A percentile compares a stretch with the other conserved stretches of the same genome.
Conservation (phyloP, 2,329 filamentous ascomycete genomes). For the Neopestalotiopsis sp. region DNA sequence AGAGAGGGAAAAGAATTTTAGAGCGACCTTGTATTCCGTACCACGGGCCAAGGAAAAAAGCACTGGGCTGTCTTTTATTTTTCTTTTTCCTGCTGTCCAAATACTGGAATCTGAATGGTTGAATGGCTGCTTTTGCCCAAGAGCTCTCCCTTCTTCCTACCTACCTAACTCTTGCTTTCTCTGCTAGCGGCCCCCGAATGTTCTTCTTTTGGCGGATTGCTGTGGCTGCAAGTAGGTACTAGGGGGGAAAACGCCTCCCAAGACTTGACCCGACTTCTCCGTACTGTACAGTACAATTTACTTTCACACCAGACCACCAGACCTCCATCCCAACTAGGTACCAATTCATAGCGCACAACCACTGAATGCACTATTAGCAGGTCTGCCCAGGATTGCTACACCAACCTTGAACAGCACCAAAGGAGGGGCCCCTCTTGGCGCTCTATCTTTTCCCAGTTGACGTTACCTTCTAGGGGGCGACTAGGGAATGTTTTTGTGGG, state of each 20-base stretch:
- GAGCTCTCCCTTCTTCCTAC: neutral
- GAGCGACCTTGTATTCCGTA: neutral
- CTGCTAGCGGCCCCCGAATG: neutral
- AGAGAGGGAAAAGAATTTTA: neutral
- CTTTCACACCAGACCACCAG: too few species aligned
- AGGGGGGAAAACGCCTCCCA: too few species aligned
- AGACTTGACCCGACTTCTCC: too few species aligned
- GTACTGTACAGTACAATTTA: too few species aligned
- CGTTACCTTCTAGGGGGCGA: neutral
- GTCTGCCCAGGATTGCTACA: neutral
- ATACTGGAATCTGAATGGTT: neutral
- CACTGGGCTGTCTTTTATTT: neutral
- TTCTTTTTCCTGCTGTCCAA: neutral
- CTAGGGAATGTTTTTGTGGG: slow-evolving; percentile 10
- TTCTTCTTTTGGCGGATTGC: neutral
- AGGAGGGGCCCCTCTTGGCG: neutral
- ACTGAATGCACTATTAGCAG: neutral
- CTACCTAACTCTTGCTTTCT: neutral
- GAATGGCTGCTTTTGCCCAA: neutral
- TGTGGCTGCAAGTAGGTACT: too few species aligned
- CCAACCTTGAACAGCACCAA: neutral
- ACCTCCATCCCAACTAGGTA: neutral
- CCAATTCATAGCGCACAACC: neutral
- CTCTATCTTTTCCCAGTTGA: neutral
- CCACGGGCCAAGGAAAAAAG: neutral